Conservation (phyloP, 805 yeast genomes). For the Candida palmyrensis region DNA sequence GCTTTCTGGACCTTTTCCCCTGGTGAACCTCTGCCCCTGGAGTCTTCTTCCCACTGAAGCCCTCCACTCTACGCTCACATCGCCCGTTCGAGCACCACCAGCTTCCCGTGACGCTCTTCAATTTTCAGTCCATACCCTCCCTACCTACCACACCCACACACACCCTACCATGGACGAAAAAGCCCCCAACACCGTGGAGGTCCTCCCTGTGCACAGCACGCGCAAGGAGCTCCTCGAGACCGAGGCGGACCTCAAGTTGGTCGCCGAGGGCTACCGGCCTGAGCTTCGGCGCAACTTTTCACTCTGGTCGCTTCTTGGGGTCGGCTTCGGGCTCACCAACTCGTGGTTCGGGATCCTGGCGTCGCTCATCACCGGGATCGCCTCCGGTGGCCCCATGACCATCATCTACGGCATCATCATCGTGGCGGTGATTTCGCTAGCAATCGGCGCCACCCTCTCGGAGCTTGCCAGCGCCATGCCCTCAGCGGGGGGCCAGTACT, state of each 20-base stretch:
- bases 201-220: slow-evolving; percentile 5
- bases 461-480: slow-evolving; percentile 52
- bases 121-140: too few relatives aligned
- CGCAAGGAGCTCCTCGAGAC: slow-evolving; percentile 11
- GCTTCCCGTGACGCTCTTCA: too few relatives aligned
- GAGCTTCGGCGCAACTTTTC: slow-evolving; percentile 29
- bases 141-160: too few relatives aligned
- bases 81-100: too few relatives aligned
- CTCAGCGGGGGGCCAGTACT: slow-evolving; percentile 55
- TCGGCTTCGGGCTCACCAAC: slow-evolving; percentile 56
- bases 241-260: slow-evolving; percentile 18
- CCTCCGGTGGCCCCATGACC: slow-evolving; percentile 55
- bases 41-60: too few relatives aligned
- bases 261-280: slow-evolving; percentile 25
- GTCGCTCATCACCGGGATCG: slow-evolving; percentile 48
- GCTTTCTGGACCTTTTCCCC: too few relatives aligned
- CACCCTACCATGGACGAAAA: too few relatives aligned
- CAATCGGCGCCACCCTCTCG: slow-evolving; percentile 47
- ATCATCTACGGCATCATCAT: slow-evolving; percentile 54
- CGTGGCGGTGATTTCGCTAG: slow-evolving; percentile 40
- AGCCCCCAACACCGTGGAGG: slow-evolving; percentile 1
- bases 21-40: too few relatives aligned
- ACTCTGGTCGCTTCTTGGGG: slow-evolving; percentile 48
- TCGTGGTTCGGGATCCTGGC: slow-evolving; percentile 61
- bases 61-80: too few relatives aligned